Conservation (phyloP, 2,329 filamentous ascomycete species). For the Thelonectria blattea region DNA sequence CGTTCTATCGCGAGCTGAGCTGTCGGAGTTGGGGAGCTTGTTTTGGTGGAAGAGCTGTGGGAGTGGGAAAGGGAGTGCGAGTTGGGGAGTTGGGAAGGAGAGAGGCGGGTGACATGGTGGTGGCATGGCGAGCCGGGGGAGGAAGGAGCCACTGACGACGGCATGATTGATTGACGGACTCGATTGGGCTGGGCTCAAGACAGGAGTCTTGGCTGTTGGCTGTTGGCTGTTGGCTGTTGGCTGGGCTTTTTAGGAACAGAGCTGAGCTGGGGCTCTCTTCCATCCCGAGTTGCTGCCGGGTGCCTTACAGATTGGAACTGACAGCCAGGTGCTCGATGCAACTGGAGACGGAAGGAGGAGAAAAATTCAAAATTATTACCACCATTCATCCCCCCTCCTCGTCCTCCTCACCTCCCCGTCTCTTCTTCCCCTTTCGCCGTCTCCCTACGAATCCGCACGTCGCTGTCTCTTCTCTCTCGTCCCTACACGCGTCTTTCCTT, state of each 20-base stretch:
- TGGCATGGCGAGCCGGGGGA: background rate
- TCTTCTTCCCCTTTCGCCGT: background rate
- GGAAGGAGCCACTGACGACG: background rate
- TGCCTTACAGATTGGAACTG: background rate
- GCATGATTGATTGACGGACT: background rate
- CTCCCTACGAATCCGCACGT: background rate
- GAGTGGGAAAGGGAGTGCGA: background rate
- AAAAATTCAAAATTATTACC: slow-evolving; percentile 1
- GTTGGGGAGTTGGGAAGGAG: background rate
- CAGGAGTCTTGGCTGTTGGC: too few species aligned
- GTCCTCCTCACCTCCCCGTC: background rate
- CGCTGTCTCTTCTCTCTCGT: background rate
- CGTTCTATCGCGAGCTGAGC: background rate
- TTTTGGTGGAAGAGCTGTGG: background rate
- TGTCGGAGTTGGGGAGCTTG: background rate
- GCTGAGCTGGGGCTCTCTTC: too few species aligned
- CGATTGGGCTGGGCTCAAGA: background rate
- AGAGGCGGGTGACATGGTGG: too few species aligned
- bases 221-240: too few species aligned
- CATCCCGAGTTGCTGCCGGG: background rate
- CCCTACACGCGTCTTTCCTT: background rate
- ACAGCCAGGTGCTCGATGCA: background rate
- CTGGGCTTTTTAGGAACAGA: too few species aligned
- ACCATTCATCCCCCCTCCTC: slow-evolving; percentile 1
- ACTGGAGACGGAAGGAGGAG: background rate